Evolutionary conservation across 2,329 filamentous ascomycete species (phyloP).

Genomic region (Lachnellula willkommii): DNA sequence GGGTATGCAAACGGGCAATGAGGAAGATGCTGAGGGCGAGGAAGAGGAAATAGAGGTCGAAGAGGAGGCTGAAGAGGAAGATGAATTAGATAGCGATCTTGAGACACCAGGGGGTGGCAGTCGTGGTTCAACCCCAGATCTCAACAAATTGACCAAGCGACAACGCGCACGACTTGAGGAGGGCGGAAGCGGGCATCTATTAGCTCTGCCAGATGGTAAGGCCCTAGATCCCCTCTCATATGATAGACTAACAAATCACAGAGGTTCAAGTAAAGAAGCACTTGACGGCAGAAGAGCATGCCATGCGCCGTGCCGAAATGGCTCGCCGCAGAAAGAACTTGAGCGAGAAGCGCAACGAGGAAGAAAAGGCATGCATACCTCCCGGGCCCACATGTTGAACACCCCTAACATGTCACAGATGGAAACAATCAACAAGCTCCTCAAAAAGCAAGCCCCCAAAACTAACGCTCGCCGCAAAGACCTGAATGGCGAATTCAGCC

Average conservation of each 20-base stretch:
- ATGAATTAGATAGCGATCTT: conserved; percentile 32
- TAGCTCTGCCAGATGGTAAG: conserved; percentile 40
- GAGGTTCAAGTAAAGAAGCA: conserved; percentile 70
- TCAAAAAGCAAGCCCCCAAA: conserved; percentile 81
- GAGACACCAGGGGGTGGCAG: conserved; percentile 44
- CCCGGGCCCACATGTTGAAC: background rate
- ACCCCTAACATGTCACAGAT: conserved; percentile 47
- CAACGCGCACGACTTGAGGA: conserved; percentile 57
- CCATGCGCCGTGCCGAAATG: conserved; percentile 70
- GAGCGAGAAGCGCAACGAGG: conserved; percentile 71
- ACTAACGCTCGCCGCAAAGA: conserved; percentile 46
- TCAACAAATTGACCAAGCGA: conserved; percentile 62
- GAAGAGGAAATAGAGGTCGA: conserved; percentile 39
- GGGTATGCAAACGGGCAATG: conserved; percentile 35
- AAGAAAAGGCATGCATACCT: conserved; percentile 57
- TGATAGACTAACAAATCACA: conserved; percentile 26
- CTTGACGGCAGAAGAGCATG: conserved; percentile 66
- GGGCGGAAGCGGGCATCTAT: conserved; percentile 38
- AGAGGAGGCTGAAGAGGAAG: conserved; percentile 38
- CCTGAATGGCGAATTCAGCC: conserved; percentile 40
- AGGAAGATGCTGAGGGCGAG: conserved; percentile 41
- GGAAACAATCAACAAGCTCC: conserved; percentile 85
- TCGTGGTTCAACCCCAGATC: conserved; percentile 54
- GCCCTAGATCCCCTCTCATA: background rate
- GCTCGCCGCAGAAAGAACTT: conserved; percentile 67